Conservation (phyloP, 2,329 filamentous ascomycete genomes). For the Orbilia blumenaviensis region DNA sequence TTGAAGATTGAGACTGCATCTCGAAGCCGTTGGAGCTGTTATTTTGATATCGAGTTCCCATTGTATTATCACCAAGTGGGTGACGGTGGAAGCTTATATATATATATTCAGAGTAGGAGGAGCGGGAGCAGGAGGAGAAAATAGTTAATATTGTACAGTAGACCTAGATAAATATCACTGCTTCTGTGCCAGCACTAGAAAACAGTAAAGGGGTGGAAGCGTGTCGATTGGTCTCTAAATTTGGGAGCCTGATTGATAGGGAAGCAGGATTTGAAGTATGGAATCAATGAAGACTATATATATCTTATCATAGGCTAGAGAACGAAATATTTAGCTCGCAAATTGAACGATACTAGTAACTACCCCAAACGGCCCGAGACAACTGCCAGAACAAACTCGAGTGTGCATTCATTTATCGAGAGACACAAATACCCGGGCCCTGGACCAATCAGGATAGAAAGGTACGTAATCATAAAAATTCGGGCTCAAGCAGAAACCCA, state of each 20-base stretch:
- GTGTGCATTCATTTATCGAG: not conserved
- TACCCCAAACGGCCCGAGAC: not conserved
- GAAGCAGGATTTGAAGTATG: not conserved
- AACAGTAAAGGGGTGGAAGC: too few species aligned
- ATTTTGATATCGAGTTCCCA: not conserved
- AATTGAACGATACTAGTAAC: not conserved
- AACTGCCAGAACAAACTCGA: not conserved
- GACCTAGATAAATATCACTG: too few species aligned
- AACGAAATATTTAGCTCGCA: not conserved
- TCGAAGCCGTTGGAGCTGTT: not conserved
- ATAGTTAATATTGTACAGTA: not conserved
- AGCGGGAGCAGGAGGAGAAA: not conserved
- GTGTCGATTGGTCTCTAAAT: not conserved
- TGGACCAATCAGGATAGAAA: not conserved
- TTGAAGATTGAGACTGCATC: not conserved
- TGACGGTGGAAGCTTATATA: too few species aligned
- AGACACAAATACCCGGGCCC: too few species aligned
- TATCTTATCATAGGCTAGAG: not conserved
- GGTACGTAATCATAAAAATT: not conserved
- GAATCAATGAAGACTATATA: not conserved
- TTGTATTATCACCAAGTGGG: not conserved
- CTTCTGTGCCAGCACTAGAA: conserved; percentile 11
- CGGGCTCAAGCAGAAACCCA: not conserved
- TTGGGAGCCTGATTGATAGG: too few species aligned
- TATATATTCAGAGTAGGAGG: too few species aligned